A percentile compares a stretch with the other conserved stretches of the same genome.
These are phyloP conservation scores for Lentinula novae-zelandiae DNA, from an alignment of 1,284 basidiomycete species.

Conservation along the genomic window DNA sequence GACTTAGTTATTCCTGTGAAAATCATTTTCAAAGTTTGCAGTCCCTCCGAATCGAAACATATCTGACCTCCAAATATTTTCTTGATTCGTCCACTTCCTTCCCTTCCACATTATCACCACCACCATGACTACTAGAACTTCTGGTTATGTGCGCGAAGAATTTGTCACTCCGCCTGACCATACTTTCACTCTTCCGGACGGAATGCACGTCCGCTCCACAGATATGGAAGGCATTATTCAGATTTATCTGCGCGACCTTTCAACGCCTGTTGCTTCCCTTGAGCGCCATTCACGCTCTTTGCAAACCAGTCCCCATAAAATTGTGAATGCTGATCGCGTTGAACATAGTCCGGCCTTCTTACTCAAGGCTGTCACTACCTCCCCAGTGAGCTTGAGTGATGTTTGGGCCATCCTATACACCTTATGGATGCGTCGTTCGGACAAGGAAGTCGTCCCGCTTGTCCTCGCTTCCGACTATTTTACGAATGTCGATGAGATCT, in stretches of 20 bases:
- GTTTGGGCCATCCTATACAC: slow-evolving; percentile 17
- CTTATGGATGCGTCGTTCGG: slow-evolving; percentile 14
- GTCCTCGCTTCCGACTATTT: slow-evolving; percentile 1
- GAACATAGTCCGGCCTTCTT: slow-evolving; percentile 9
- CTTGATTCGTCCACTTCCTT: too few species aligned
- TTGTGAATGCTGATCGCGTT: slow-evolving; percentile 17
- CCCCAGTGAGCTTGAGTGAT: slow-evolving; percentile 5
- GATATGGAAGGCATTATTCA: slow-evolving; percentile 4
- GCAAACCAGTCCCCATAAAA: slow-evolving; percentile 13
- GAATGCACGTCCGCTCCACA: slow-evolving; percentile 2
- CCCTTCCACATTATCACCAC: background rate
- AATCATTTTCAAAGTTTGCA: too few species aligned
- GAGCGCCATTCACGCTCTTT: slow-evolving; percentile 11
- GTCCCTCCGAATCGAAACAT: too few species aligned
- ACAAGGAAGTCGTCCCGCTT: slow-evolving; percentile 13
- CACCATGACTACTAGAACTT: slow-evolving; percentile 2
- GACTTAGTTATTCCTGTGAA: too few species aligned
- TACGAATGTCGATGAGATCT: slow-evolving; percentile 1
- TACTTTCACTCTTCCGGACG: slow-evolving; percentile 15
- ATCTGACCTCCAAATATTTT: too few species aligned
- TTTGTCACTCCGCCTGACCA: slow-evolving; percentile 15
- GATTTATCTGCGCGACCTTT: slow-evolving; percentile 3
- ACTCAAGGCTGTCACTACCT: background rate
- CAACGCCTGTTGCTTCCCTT: slow-evolving; percentile 7
- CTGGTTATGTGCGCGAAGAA: slow-evolving; percentile 13